Evolutionary conservation across 805 yeast species (phyloP).

Genomic region (Torulaspora quercuum): DNA sequence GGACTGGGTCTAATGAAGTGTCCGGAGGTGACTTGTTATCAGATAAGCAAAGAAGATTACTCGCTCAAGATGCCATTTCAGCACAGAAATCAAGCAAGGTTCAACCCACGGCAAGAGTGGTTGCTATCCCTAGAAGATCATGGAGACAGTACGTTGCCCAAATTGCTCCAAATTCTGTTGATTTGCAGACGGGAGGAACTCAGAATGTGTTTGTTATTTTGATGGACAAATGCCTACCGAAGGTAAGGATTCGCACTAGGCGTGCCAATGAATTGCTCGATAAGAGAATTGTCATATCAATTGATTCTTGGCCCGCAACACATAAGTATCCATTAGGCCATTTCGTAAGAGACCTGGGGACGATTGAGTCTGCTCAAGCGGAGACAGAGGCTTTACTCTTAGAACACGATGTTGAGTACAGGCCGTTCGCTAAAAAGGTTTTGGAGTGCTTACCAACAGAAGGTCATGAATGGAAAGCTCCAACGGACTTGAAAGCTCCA

Average conservation of each 20-base stretch:
- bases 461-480: slow-evolving; percentile 92
- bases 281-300: slow-evolving; percentile 84
- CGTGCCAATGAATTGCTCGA: slow-evolving; percentile 80
- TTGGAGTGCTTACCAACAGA: slow-evolving; percentile 88
- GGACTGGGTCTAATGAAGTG: slow-evolving; percentile 41
- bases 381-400: slow-evolving; percentile 92
- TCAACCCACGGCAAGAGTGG: slow-evolving; percentile 93
- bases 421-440: slow-evolving; percentile 92
- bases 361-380: slow-evolving; percentile 85
- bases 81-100: slow-evolving; percentile 52
- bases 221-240: slow-evolving; percentile 87
- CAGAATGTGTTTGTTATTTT: slow-evolving; percentile 79
- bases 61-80: slow-evolving; percentile 72
- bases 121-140: slow-evolving; percentile 81
- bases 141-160: slow-evolving; percentile 98
- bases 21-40: slow-evolving; percentile 44
- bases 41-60: slow-evolving; percentile 48
- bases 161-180: slow-evolving; percentile 72
- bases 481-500: slow-evolving; percentile 54
- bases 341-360: slow-evolving; percentile 85
- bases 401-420: slow-evolving; percentile 94
- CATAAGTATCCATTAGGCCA: slow-evolving; percentile 93
- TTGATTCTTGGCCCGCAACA: slow-evolving; percentile 86
- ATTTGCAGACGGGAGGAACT: slow-evolving; percentile 55
- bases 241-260: slow-evolving; percentile 81